These are phyloP conservation scores for Arachis hypogaea DNA, from an alignment of 306 rosid species.

Conservation along the genomic window DNA sequence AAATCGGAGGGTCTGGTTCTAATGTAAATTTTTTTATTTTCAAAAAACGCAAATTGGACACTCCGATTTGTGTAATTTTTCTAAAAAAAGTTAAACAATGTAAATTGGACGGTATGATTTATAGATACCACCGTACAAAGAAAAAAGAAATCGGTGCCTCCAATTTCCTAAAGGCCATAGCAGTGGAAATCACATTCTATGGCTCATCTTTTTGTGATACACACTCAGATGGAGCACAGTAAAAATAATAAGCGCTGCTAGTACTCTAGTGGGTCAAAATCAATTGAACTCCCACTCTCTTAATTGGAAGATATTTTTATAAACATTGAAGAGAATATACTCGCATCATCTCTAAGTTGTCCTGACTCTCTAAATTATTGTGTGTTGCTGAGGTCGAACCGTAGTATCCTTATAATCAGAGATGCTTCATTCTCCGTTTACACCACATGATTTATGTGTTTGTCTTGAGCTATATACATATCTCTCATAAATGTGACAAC, in stretches of 20 bases:
- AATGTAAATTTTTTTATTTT: no score
- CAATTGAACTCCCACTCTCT: background rate
- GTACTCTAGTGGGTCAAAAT: slow-evolving; percentile 8
- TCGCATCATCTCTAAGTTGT: background rate
- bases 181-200: no score
- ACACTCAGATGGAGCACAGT: no score
- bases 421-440: background rate
- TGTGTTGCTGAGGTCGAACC: background rate
- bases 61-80: no score
- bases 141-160: no score
- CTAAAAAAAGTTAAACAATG: no score
- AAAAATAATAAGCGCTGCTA: background rate
- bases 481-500: slow-evolving; percentile 18
- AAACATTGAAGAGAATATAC: background rate
- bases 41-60: no score
- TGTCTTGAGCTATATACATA: slow-evolving; percentile 10
- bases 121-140: no score
- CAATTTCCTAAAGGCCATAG: no score
- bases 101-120: no score
- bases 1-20: no score
- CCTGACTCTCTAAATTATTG: background rate
- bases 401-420: background rate
- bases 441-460: slow-evolving; percentile 4
- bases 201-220: no score
- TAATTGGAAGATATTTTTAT: background rate